A percentile compares a stretch with the other conserved stretches of the same genome.
phyloP scores from a whole-genome alignment of 148 eudicot species.

The Vaccinium darrowii region DNA sequence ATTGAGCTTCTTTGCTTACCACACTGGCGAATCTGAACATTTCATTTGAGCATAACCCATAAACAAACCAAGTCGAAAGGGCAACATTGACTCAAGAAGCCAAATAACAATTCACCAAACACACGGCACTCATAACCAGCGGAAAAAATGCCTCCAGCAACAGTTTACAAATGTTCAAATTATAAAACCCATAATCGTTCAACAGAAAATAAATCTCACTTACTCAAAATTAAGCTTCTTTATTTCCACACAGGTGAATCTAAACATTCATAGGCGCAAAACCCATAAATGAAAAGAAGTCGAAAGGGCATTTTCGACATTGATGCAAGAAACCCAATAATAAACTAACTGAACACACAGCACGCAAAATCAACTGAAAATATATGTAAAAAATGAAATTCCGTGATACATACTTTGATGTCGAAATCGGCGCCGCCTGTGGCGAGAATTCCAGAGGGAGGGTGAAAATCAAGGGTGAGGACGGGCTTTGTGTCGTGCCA shows the following conservation, averaged over 20 bases:
- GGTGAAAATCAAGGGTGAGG: conserved; percentile 92
- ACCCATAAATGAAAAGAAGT: not conserved
- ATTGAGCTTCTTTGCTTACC: too few relatives aligned
- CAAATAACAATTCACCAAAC: too few relatives aligned
- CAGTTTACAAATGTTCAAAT: too few relatives aligned
- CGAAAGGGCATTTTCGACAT: not conserved
- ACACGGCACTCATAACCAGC: too few relatives aligned
- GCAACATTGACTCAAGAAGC: too few relatives aligned
- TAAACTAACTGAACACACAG: not conserved
- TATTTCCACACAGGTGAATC: not conserved
- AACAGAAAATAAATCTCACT: not conserved
- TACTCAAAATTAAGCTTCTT: not conserved
- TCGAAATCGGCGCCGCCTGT: conserved; percentile 97
- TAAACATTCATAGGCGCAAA: not conserved
- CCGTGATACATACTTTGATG: conserved; percentile 63
- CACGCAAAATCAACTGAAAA: not conserved
- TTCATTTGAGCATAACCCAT: too few relatives aligned
- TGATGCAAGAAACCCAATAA: not conserved
- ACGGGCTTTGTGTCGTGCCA: conserved; percentile 98
- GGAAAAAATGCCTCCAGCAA: too few relatives aligned
- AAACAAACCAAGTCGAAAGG: too few relatives aligned
- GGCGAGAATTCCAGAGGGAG: conserved; percentile 67
- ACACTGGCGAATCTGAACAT: too few relatives aligned
- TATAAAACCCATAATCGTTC: not conserved
- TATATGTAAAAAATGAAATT: not conserved